phyloP scores from a whole-genome alignment of 371 early-diverging fungal genomes.

The Paramicrosporidium saccamoebae region DNA sequence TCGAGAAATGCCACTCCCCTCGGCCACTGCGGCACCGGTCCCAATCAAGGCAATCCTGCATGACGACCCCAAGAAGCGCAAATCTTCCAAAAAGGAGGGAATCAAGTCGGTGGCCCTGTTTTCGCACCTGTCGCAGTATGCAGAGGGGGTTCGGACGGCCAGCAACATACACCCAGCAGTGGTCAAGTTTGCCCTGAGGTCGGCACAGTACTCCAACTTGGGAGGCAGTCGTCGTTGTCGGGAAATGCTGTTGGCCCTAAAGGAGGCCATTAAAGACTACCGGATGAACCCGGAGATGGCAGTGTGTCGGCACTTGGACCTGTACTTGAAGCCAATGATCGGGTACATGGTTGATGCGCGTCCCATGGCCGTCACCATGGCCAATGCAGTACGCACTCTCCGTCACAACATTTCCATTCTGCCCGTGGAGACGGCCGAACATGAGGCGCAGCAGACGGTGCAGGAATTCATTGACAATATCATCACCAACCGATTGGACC shows the following conservation, averaged over 20 bases:
- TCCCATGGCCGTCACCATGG: slow-evolving; percentile 75
- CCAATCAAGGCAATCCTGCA: no score
- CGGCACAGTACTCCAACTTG: no score
- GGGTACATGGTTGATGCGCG: slow-evolving; percentile 41
- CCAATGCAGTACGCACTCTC: slow-evolving; percentile 61
- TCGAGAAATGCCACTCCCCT: no score
- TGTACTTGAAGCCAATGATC: slow-evolving; percentile 53
- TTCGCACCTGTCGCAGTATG: no score
- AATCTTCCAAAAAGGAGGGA: no score
- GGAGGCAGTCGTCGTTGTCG: no score
- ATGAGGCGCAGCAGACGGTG: slow-evolving; percentile 28
- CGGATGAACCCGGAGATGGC: slow-evolving; percentile 43
- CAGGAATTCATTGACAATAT: slow-evolving; percentile 42
- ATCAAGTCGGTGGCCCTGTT: no score
- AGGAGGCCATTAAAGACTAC: slow-evolving; percentile 61
- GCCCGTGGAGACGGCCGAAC: slow-evolving; percentile 37
- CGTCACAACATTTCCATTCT: slow-evolving; percentile 44
- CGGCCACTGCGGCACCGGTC: no score
- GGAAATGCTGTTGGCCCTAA: slow-evolving; percentile 5
- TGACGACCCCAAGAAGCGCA: no score
- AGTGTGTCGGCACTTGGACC: slow-evolving; percentile 42
- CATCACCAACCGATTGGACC: slow-evolving; percentile 54
- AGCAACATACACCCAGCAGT: no score
- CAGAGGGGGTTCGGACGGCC: no score
- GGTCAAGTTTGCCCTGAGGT: no score